Conservation (phyloP, 176 grass and related monocot species). For the Cenchrus fungigraminus region DNA sequence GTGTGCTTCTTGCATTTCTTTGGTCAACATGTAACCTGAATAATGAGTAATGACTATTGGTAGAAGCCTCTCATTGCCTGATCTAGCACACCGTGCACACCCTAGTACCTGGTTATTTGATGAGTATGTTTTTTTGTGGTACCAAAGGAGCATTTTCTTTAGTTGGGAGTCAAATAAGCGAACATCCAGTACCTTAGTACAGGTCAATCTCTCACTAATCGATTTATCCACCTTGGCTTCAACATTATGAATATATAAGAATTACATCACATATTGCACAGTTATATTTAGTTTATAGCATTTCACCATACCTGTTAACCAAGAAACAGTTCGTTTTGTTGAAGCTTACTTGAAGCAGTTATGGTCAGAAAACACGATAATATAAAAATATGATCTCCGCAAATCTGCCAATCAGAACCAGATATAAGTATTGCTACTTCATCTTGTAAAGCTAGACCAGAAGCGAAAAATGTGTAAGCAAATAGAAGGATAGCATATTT, state of each 20-base stretch:
- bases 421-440: neutral
- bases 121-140: neutral
- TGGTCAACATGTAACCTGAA: neutral
- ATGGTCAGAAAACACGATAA: neutral
- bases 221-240: neutral
- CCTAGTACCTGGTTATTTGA: neutral
- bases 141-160: neutral
- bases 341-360: neutral
- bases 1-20: neutral
- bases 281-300: neutral
- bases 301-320: neutral
- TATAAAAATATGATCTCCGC: too few species aligned
- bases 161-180: neutral
- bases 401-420: too few species aligned
- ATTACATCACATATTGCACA: neutral
- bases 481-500: neutral
- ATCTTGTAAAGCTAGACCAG: neutral
- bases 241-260: neutral
- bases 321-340: neutral
- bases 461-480: neutral
- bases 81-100: neutral
- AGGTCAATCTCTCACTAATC: neutral
- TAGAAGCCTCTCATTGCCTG: neutral
- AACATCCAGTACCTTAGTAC: neutral
- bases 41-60: neutral